phyloP scores from a whole-genome alignment of 345 rosid species.

The sweet orange (Citrus sinensis) region DNA sequence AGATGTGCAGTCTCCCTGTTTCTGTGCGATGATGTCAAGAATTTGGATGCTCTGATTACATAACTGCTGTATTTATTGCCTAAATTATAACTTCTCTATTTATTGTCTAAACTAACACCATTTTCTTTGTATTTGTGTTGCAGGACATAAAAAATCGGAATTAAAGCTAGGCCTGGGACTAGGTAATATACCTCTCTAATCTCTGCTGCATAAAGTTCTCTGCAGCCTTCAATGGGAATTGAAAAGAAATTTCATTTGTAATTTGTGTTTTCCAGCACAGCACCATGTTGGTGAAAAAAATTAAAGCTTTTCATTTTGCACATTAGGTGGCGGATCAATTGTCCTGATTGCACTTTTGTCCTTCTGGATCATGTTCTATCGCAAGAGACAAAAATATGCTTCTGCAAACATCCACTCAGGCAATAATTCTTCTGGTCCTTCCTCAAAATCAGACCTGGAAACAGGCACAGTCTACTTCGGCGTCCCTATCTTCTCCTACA shows the following conservation, averaged over 20 bases:
- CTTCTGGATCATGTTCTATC: slow-evolving; percentile 8
- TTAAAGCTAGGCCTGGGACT: slow-evolving; percentile 24
- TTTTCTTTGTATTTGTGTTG: slow-evolving; percentile 1
- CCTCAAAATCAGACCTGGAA: slow-evolving; percentile 37
- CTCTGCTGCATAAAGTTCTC: background rate
- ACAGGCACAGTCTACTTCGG: slow-evolving; percentile 31
- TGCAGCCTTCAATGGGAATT: background rate
- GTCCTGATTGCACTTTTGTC: slow-evolving; percentile 15
- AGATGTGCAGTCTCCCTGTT: background rate
- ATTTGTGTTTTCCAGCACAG: background rate
- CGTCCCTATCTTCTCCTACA: slow-evolving; percentile 52
- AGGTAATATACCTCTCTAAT: slow-evolving; percentile 25
- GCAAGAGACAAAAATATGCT: slow-evolving; percentile 17
- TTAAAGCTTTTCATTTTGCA: background rate
- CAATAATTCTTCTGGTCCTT: slow-evolving; percentile 11
- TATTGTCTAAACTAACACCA: background rate
- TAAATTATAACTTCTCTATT: background rate
- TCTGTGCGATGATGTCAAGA: background rate
- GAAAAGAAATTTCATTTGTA: background rate
- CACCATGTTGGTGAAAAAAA: background rate
- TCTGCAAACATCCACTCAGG: slow-evolving; percentile 26
- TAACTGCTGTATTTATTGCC: background rate
- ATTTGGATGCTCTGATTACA: background rate
- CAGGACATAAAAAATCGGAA: slow-evolving; percentile 16
- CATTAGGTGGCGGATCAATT: slow-evolving; percentile 33